A percentile compares a stretch with the other conserved stretches of the same genome.
Conservation (phyloP, 257 asterid genomes). For the Echites panduratus region DNA sequence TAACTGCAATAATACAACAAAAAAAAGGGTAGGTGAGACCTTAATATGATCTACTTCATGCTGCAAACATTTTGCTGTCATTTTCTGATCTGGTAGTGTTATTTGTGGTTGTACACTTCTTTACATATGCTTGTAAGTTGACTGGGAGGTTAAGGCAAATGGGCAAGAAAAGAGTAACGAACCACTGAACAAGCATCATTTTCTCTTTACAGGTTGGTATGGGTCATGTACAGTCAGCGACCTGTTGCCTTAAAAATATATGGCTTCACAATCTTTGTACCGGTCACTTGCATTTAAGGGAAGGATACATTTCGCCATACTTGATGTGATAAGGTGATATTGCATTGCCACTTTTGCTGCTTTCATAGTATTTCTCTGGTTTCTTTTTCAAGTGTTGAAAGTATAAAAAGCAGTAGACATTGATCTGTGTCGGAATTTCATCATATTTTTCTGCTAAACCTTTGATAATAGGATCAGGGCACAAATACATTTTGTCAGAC, state of each 20-base stretch:
- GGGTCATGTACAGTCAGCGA: not conserved
- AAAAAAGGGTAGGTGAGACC: not conserved
- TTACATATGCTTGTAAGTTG: not conserved
- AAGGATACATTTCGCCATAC: not conserved
- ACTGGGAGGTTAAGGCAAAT: not conserved
- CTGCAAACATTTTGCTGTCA: not conserved
- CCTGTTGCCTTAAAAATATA: not conserved
- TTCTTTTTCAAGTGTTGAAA: not conserved
- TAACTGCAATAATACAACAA: not conserved
- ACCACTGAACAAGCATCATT: not conserved
- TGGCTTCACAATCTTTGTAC: not conserved
- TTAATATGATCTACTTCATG: not conserved
- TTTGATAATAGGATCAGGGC: no score
- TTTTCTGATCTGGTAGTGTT: not conserved
- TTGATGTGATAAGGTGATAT: not conserved
- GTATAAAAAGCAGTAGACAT: no score
- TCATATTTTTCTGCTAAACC: no score
- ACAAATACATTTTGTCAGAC: no score
- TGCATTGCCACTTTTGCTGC: not conserved
- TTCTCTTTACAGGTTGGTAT: not conserved
- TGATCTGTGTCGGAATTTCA: no score
- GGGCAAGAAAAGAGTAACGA: not conserved
- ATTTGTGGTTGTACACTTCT: not conserved
- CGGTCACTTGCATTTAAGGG: not conserved
- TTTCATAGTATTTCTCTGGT: not conserved